Evolutionary conservation across 805 yeast species (phyloP).

Genomic region (Saccharomycopsis guyanensis): DNA sequence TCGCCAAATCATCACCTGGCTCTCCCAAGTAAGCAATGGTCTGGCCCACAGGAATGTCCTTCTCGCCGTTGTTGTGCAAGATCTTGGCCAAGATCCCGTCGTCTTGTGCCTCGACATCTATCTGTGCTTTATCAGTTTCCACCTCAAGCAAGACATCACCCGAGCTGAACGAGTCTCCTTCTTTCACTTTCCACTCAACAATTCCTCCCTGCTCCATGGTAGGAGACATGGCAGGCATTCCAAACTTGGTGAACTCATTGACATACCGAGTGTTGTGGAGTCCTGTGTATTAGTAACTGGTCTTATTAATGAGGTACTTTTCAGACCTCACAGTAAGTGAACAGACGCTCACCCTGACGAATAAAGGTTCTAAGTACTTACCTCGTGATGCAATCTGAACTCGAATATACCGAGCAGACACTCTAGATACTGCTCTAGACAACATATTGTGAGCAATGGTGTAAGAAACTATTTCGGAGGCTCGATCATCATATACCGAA

Average conservation of each 20-base stretch:
- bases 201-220: conserved; percentile 96
- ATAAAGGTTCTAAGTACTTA: too few species aligned
- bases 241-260: conserved; percentile 44
- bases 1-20: conserved; percentile 69
- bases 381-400: too few species aligned
- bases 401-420: too few species aligned
- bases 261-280: conserved; percentile 28
- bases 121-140: conserved; percentile 82
- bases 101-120: conserved; percentile 83
- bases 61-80: conserved; percentile 58
- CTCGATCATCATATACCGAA: too few species aligned
- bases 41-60: conserved; percentile 74
- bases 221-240: conserved; percentile 99
- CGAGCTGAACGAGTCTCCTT: conserved; percentile 61
- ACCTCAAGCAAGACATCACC: conserved; percentile 82
- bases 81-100: conserved; percentile 87
- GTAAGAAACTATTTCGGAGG: too few species aligned
- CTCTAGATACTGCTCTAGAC: too few species aligned
- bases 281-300: too few species aligned
- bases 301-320: too few species aligned
- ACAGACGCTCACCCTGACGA: too few species aligned
- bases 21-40: conserved; percentile 89
- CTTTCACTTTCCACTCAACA: conserved; percentile 80
- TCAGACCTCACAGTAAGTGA: too few species aligned
- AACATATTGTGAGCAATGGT: too few species aligned